Conservation (phyloP, 1,139 yeast species). For the Petasospora fabianii region DNA sequence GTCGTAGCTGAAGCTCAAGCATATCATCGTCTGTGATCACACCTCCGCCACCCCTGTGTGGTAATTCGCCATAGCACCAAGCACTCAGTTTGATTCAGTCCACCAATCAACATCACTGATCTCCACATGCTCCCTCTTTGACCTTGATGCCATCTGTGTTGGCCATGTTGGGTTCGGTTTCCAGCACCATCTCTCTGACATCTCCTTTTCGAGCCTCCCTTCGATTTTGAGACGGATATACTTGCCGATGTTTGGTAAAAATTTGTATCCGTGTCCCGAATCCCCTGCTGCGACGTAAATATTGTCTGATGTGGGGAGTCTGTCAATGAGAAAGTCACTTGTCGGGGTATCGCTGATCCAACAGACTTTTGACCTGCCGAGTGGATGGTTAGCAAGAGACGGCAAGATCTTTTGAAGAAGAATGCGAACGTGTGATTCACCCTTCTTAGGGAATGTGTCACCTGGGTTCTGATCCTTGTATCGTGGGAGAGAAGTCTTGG, state of each 20-base stretch:
- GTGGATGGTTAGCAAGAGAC: slow-evolving; percentile 34
- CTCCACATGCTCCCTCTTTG: slow-evolving; percentile 21
- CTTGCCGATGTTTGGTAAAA: slow-evolving; percentile 41
- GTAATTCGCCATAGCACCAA: no score
- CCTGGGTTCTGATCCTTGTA: slow-evolving; percentile 31
- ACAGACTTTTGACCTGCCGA: slow-evolving; percentile 38
- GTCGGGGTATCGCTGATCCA: slow-evolving; percentile 47
- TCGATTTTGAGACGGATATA: slow-evolving; percentile 31
- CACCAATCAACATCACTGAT: slow-evolving; percentile 11
- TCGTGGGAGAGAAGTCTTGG: slow-evolving; percentile 35
- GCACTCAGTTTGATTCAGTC: background rate
- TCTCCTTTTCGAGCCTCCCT: slow-evolving; percentile 9
- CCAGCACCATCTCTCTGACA: slow-evolving; percentile 18
- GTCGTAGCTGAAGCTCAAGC: no score
- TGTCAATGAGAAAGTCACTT: slow-evolving; percentile 41
- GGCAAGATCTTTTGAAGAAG: slow-evolving; percentile 35
- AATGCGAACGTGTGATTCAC: slow-evolving; percentile 29
- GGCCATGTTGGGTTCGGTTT: slow-evolving; percentile 20
- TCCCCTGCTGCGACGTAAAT: slow-evolving; percentile 43
- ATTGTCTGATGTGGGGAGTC: slow-evolving; percentile 33
- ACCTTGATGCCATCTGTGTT: slow-evolving; percentile 17
- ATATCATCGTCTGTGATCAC: no score
- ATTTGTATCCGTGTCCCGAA: slow-evolving; percentile 43
- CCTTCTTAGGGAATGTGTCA: slow-evolving; percentile 35
- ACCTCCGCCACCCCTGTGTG: no score